These are phyloP conservation scores for Pyrus betulifolia DNA, from an alignment of 306 rosid species.

Conservation along the genomic window DNA sequence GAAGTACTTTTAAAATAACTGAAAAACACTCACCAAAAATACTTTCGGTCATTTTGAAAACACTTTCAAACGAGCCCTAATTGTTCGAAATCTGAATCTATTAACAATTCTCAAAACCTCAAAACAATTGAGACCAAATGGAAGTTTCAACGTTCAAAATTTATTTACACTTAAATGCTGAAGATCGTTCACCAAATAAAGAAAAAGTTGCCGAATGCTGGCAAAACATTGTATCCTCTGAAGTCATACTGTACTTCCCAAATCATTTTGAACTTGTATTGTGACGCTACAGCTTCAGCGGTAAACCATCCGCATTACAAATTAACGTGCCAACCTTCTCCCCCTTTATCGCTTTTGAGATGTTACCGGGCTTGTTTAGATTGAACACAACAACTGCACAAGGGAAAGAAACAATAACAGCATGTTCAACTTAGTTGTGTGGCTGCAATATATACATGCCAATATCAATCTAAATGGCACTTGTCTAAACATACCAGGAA, in stretches of 20 bases:
- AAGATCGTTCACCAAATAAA: background rate
- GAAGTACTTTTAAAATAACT: too few relatives aligned
- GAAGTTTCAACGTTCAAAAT: background rate
- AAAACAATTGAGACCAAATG: background rate
- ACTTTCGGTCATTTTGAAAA: too few relatives aligned
- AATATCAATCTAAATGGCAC: background rate
- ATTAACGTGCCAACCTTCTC: slow-evolving; percentile 88
- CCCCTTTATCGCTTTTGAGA: slow-evolving; percentile 76
- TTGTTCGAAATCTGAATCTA: background rate
- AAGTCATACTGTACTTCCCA: background rate
- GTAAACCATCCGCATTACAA: background rate
- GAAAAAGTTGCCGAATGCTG: too few relatives aligned
- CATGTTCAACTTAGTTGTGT: background rate
- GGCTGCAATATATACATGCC: background rate
- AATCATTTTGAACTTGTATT: background rate
- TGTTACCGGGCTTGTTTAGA: slow-evolving; percentile 77
- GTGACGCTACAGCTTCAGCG: background rate
- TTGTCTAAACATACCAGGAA: slow-evolving; percentile 62
- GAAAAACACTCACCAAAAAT: too few relatives aligned
- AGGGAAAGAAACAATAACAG: slow-evolving; percentile 1
- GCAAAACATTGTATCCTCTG: background rate
- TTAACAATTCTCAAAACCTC: background rate
- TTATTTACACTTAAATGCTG: background rate
- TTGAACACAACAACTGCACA: slow-evolving; percentile 89
- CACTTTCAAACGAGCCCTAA: too few relatives aligned